phyloP scores from a whole-genome alignment of 2,329 filamentous ascomycete species.

The Gyromitra esculenta region DNA sequence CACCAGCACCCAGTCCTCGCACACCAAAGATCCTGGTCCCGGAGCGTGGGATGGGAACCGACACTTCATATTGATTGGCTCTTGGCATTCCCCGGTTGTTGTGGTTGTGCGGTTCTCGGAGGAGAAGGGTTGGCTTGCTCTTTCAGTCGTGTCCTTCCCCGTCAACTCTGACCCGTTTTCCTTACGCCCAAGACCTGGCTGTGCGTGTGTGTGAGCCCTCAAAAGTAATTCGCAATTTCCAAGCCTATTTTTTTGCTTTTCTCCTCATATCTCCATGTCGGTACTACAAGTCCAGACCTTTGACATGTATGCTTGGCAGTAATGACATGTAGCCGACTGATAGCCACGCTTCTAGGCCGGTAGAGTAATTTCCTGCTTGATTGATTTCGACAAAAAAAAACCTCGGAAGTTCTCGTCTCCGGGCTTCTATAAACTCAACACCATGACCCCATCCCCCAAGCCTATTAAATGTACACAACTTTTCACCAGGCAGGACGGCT shows the following conservation, averaged over 20 bases:
- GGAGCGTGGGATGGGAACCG: conserved; percentile 51
- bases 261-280: not conserved
- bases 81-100: conserved; percentile 45
- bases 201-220: conserved; percentile 6
- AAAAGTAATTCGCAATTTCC: conserved; percentile 46
- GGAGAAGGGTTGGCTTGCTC: conserved; percentile 48
- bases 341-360: not conserved
- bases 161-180: conserved; percentile 48
- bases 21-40: conserved; percentile 47
- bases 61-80: conserved; percentile 36
- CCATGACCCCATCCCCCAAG: not conserved
- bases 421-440: not conserved
- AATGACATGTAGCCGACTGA: not conserved
- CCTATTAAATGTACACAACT: conserved; percentile 3
- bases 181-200: conserved; percentile 20
- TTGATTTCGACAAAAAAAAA: conserved; percentile 4
- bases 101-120: conserved; percentile 45
- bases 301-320: not conserved
- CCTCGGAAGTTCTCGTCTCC: not conserved
- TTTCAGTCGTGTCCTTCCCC: conserved; percentile 45
- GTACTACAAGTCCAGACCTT: conserved; percentile 36
- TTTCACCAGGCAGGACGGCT: conserved; percentile 9
- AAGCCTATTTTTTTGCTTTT: conserved; percentile 27
- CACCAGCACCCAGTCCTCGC: conserved; percentile 29
- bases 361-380: not conserved